Evolutionary conservation across 805 yeast genomes (phyloP), one percentile per base, ranked within the genome.

Genomic region (Kockiozyma suomiensis): DNA sequence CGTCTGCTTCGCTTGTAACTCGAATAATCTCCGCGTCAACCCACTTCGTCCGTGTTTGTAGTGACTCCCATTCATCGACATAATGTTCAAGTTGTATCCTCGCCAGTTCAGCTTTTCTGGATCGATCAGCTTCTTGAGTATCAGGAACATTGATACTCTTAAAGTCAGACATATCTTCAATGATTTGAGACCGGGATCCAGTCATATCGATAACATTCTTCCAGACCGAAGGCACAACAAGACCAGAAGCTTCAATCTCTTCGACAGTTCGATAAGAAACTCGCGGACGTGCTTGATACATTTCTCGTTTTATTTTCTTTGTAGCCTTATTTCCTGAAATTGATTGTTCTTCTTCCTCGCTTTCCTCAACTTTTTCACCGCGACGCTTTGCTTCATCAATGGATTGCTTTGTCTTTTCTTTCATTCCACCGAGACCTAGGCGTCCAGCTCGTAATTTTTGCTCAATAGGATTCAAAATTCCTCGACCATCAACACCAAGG

Each of bases 391-490:
- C 62, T 54, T 69, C 63, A 33, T 57, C 62, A 12, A 61, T 58
- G n/a, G 70, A 64, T 19, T 57, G 59, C 47, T 58, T 54, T 49
- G 74, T 72, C 64, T 72, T 68, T 64, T 81, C 84, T 17, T 73
- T 66, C 40, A 80, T 71, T 28, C 82, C 92, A 51, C 96, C 96
- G 30, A 91, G 79, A 2, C 97, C 97, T 19, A 83, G 74, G 0
- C 90, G 86, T 45, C 80, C 81, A 0, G 88, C 87, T 41, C 94
- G 75, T 32, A 82, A 71, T 54, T 81, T 80, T 2, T 88, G 86
- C 62, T 88, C 86, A 5, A 93, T 84, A 0, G 98, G 97, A n/a
- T 80, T 82, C 0, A 80, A 79, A 0, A 90, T 90, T 46, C 99
- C 99, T 52, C 80, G 80, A 1, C 85, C 83, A 25, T 78, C 72